Evolutionary conservation across 208 protist species (phyloP).

Genomic region (Wallacemonas collosoma): DNA sequence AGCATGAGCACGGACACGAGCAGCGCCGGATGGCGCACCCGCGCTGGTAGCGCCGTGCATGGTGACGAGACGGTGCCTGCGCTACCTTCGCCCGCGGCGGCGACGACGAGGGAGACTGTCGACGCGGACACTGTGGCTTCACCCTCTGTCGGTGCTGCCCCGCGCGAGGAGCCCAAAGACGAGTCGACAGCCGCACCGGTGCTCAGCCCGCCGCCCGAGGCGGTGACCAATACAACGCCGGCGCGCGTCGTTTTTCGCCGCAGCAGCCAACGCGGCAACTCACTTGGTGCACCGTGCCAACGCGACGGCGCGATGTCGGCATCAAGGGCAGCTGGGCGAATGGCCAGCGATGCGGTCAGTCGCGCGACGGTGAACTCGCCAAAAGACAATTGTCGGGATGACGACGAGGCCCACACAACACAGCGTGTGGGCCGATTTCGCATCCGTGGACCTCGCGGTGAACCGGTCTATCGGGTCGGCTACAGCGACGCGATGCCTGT

Average conservation of each 20-base stretch:
- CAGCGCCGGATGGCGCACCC: no score
- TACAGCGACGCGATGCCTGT: conserved; percentile 14
- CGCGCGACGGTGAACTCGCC: not conserved
- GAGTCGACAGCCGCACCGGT: not conserved
- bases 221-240: not conserved
- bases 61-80: no score
- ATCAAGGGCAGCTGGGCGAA: no score
- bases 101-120: no score
- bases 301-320: no score
- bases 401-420: not conserved
- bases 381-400: not conserved
- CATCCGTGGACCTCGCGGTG: conserved; percentile 13
- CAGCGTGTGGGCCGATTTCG: conserved; percentile 2
- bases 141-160: no score
- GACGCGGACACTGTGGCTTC: no score
- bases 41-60: no score
- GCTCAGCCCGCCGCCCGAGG: not conserved
- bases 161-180: no score
- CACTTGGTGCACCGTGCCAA: not conserved
- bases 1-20: no score
- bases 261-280: not conserved
- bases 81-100: no score
- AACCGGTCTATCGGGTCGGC: conserved; percentile 10
- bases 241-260: conserved; percentile 8
- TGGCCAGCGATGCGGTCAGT: not conserved